Evolutionary conservation across 192 early-diverging fungal genomes (phyloP).

Genomic region (Jimgerdemannia flammicorona): DNA sequence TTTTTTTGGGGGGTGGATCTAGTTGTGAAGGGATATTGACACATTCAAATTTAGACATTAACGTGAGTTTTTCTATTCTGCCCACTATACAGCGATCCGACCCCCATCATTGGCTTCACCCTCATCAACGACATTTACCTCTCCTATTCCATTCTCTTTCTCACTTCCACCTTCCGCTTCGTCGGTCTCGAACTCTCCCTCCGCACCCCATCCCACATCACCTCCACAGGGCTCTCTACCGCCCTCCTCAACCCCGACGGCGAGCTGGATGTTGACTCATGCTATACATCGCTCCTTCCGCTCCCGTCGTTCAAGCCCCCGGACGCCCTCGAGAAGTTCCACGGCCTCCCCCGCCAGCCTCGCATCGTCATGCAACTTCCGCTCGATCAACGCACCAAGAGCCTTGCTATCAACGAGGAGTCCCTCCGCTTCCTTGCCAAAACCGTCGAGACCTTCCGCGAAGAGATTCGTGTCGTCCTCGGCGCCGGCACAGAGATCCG

Average conservation of each 20-base stretch:
- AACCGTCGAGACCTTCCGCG: constrained; percentile 28
- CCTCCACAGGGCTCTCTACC: neutral
- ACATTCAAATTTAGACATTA: constrained; percentile 1
- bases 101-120: constrained; percentile 55
- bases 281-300: constrained; percentile 20
- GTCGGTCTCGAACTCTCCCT: constrained; percentile 47
- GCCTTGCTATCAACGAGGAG: constrained; percentile 41
- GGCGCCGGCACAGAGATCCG: constrained; percentile 20
- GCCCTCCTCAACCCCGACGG: neutral
- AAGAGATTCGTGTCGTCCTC: constrained; percentile 30
- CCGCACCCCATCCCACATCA: neutral
- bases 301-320: constrained; percentile 33
- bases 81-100: constrained; percentile 22
- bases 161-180: constrained; percentile 52
- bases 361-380: constrained; percentile 33
- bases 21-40: neutral
- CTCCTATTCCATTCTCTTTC: constrained; percentile 63
- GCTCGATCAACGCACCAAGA: constrained; percentile 32
- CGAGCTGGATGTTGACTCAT: constrained; percentile 6
- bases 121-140: constrained; percentile 63
- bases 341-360: constrained; percentile 29
- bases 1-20: constrained; percentile 19
- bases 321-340: constrained; percentile 20
- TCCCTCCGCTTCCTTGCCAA: constrained; percentile 36
- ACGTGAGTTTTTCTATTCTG: neutral